phyloP scores from a whole-genome alignment of 2,329 filamentous ascomycete species.

The Fusarium sp. region DNA sequence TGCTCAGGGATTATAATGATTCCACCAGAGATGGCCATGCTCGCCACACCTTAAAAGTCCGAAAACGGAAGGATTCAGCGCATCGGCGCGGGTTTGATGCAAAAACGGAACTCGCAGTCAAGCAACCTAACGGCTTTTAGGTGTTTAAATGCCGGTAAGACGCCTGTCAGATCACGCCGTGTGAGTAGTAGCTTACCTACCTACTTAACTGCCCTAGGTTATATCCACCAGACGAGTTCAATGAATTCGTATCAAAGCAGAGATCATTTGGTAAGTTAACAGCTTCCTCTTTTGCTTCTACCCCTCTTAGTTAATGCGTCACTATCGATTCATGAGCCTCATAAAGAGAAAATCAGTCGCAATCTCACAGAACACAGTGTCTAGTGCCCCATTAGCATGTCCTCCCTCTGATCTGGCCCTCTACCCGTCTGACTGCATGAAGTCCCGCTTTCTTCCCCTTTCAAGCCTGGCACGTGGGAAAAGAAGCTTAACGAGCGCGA shows the following conservation, averaged over 20 bases:
- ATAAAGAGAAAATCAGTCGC: background rate
- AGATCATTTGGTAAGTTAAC: background rate
- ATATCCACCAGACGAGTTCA: background rate
- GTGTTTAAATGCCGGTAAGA: background rate
- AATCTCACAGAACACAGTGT: background rate
- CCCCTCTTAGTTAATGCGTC: background rate
- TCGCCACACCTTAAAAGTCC: background rate
- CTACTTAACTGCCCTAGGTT: background rate
- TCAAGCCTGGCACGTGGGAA: background rate
- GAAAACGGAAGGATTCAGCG: background rate
- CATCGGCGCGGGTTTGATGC: background rate
- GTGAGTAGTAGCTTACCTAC: background rate
- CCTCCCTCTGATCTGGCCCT: background rate
- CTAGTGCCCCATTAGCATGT: background rate
- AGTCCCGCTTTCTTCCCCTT: background rate
- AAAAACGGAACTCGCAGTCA: background rate
- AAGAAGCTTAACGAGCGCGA: background rate
- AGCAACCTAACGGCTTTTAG: background rate
- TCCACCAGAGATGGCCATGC: background rate
- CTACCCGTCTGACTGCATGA: background rate
- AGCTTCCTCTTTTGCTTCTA: background rate
- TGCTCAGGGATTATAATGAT: background rate
- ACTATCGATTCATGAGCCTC: background rate
- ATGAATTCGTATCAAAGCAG: background rate
- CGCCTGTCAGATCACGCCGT: background rate